phyloP scores from a whole-genome alignment of 495 filamentous ascomycete genomes.

The Aspergillus biplanus region DNA sequence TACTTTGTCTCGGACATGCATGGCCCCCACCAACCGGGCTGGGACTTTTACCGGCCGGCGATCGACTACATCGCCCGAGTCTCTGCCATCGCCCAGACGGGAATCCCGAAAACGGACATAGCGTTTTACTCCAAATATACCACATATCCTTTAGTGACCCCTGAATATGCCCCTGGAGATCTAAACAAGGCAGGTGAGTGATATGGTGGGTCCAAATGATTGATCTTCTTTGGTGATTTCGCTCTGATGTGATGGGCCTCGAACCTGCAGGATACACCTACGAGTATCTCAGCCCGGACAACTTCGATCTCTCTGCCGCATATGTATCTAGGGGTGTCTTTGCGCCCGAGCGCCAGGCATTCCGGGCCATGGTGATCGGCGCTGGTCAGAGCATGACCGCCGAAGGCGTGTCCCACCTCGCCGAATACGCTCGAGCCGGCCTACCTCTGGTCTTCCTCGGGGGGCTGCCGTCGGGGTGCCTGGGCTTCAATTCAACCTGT shows the following conservation, averaged over 20 bases:
- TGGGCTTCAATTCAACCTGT: background rate
- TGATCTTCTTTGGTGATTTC: background rate
- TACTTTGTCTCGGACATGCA: background rate
- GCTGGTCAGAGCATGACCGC: conserved; percentile 13
- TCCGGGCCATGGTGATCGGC: conserved; percentile 8
- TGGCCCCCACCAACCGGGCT: background rate
- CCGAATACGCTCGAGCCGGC: conserved; percentile 3
- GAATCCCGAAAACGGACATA: conserved; percentile 8
- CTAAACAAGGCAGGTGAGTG: conserved; percentile 7
- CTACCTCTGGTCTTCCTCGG: conserved; percentile 5
- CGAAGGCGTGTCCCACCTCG: conserved; percentile 3
- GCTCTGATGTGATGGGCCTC: background rate
- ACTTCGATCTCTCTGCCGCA: conserved; percentile 12
- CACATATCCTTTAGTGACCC: background rate
- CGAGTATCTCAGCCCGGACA: conserved; percentile 18
- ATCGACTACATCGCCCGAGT: conserved; percentile 3
- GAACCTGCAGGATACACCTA: conserved; percentile 9
- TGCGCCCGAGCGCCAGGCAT: background rate
- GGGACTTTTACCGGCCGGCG: background rate
- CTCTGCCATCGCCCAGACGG: conserved; percentile 3
- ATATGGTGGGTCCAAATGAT: background rate
- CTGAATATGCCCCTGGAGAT: background rate
- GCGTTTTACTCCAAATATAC: conserved; percentile 8
- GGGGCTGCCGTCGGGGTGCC: background rate
- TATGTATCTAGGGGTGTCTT: conserved; percentile 2